Evolutionary conservation across 768 basidiomycete species (phyloP).

Genomic region (Tricholoma sp.): DNA sequence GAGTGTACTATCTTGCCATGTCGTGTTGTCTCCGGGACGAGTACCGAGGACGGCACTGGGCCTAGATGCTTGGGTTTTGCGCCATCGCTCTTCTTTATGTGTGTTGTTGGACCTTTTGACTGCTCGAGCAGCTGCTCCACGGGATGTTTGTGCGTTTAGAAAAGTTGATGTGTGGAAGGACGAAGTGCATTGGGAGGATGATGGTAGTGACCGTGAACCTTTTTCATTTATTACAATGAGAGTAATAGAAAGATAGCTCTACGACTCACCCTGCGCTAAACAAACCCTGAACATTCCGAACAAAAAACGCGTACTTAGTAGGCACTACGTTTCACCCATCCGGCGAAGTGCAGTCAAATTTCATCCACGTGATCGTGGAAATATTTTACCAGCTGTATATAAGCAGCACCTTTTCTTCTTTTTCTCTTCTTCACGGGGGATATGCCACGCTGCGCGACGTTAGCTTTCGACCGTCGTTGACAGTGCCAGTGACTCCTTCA

Average conservation of each 20-base stretch:
- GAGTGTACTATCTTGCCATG: constrained; percentile 68
- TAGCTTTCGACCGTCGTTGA: constrained; percentile 46
- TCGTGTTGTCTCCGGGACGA: constrained; percentile 53
- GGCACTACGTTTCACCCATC: too few species aligned
- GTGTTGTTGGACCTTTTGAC: constrained; percentile 41
- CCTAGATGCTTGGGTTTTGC: constrained; percentile 30
- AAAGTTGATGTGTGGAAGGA: constrained; percentile 47
- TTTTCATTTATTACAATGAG: not conserved
- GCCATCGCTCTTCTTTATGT: constrained; percentile 39
- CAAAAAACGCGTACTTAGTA: not conserved
- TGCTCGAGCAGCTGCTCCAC: constrained; percentile 29
- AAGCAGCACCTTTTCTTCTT: not conserved
- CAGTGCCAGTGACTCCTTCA: constrained; percentile 57
- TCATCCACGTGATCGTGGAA: constrained; percentile 35
- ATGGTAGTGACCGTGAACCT: constrained; percentile 37
- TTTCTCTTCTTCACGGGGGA: constrained; percentile 34
- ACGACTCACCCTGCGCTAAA: constrained; percentile 22
- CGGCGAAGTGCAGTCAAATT: too few species aligned
- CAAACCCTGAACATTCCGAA: constrained; percentile 24
- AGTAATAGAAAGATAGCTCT: not conserved
- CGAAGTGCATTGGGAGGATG: constrained; percentile 25
- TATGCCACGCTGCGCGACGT: constrained; percentile 66
- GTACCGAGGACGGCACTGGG: constrained; percentile 76
- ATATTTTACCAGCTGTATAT: constrained; percentile 21
- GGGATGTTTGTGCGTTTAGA: constrained; percentile 25